These are phyloP conservation scores for Petrea volubilis DNA, from an alignment of 257 asterid genomes.

Conservation along the genomic window DNA sequence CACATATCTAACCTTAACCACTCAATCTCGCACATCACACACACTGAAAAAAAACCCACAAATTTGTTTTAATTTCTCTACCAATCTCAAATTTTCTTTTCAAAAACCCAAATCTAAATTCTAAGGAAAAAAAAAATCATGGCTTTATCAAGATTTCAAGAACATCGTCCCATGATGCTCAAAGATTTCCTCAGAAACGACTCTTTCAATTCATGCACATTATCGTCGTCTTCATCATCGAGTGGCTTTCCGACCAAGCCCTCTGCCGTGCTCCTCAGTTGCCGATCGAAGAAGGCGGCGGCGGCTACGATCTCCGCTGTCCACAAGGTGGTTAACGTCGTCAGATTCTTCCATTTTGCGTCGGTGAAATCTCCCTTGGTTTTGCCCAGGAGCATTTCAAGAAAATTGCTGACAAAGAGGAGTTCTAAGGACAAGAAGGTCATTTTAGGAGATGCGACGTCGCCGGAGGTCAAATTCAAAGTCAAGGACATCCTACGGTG, in stretches of 20 bases:
- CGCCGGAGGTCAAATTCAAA: constrained; percentile 34
- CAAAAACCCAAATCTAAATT: neutral
- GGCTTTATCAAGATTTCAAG: constrained; percentile 30
- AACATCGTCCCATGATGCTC: constrained; percentile 59
- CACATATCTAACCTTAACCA: neutral
- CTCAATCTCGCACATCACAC: neutral
- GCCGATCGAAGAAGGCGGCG: constrained; percentile 59
- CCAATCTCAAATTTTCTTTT: neutral
- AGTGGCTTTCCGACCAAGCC: constrained; percentile 34
- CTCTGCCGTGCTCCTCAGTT: constrained; percentile 39
- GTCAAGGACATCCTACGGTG: constrained; percentile 82
- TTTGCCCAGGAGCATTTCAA: constrained; percentile 39
- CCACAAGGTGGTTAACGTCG: constrained; percentile 47
- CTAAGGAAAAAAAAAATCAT: constrained; percentile 8
- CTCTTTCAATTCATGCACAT: constrained; percentile 21
- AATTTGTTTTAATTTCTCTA: neutral
- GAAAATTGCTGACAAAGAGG: constrained; percentile 28
- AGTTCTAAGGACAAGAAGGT: constrained; percentile 1
- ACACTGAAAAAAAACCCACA: neutral
- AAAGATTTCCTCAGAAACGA: constrained; percentile 70
- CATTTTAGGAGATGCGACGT: neutral
- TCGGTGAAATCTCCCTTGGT: constrained; percentile 38
- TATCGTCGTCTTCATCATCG: constrained; percentile 1
- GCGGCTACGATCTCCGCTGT: constrained; percentile 59
- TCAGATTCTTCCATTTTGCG: constrained; percentile 54